These are phyloP conservation scores for Rhamnella rubrinervis DNA, from an alignment of 331 rosid species.

Conservation along the genomic window DNA sequence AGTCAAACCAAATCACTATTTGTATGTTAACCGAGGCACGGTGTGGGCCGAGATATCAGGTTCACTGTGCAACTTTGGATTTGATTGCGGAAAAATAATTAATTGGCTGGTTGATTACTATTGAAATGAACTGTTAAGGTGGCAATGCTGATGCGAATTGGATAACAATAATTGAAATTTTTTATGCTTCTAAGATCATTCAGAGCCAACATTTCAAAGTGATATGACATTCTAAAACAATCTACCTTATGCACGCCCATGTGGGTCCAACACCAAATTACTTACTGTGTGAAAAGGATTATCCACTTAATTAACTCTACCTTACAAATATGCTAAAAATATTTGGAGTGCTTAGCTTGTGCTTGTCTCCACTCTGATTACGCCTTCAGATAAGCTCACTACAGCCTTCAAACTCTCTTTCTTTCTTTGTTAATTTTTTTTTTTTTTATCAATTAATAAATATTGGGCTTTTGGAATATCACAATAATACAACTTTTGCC, in stretches of 20 bases:
- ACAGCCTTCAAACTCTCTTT: too few species aligned
- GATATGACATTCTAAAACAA: background rate
- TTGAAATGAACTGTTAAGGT: background rate
- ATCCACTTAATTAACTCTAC: background rate
- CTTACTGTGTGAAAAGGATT: background rate
- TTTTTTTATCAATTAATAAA: too few species aligned
- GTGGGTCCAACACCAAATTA: too few species aligned
- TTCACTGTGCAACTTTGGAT: background rate
- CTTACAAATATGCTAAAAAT: too few species aligned
- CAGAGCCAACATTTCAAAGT: background rate
- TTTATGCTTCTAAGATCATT: too few species aligned
- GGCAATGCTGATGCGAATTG: background rate
- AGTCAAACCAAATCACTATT: slow-evolving; percentile 8
- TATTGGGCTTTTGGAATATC: too few species aligned
- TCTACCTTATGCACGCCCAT: background rate
- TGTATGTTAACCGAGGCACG: background rate
- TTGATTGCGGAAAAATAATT: background rate
- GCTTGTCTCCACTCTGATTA: too few species aligned
- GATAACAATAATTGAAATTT: background rate
- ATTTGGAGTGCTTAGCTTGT: too few species aligned
- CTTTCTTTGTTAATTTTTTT: too few species aligned
- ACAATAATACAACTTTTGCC: too few species aligned
- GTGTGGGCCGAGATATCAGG: background rate
- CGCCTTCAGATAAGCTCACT: too few species aligned
- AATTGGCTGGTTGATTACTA: background rate